Evolutionary conservation across 441 rosid genomes (phyloP), one percentile per base, ranked within the genome.

Genomic region (Manihot esculenta): DNA sequence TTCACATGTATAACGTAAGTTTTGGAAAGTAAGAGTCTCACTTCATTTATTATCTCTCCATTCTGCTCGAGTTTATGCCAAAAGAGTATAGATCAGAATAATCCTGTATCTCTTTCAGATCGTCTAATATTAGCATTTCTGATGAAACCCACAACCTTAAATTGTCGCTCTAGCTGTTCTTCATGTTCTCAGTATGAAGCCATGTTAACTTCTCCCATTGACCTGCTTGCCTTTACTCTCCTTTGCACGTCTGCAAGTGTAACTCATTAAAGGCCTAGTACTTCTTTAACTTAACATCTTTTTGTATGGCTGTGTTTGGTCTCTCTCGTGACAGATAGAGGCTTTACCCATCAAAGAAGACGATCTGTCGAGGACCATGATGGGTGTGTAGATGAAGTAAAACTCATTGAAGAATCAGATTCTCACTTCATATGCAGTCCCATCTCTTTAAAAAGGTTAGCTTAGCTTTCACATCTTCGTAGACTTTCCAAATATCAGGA

Each of bases 371-470:
- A 79, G 69, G 83, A 76, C 6, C 77, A 68, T 76, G 80, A 75
- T 73, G 80, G 70, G 20, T 76, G 78, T 67, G 74, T 73, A 48
- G 87, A 81, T 72, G 86, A 85, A 73, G 79, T 47, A 62, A 62
- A 67, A 72, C 51, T 66, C 71, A 48, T 70, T 57, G 76, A 72
- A 72, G 86, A 84, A 79, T 79, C 85, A 15, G 86, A 85, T 80
- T 85, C 87, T 66, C 78, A 70, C 17, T 59, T 79, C 64, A 64
- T 75, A 49, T 63, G 69, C 84, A 50, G 18, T 62, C 60, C 78
- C 41, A 63, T 56, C 56, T 70, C 83, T 74, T 76, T 79, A 18
- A 89, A 89, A 83, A 83, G 94, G 94, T 87, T 56, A 76, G 74
- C 69, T 33, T 68, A 24, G 58, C 54, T 72, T 42, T 33, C 53